Percentiles rank a stretch among this genome's conserved stretches.
These are phyloP conservation scores for Coleophoma eucalyptorum DNA, from an alignment of 2,329 filamentous ascomycete species.

Conservation along the genomic window DNA sequence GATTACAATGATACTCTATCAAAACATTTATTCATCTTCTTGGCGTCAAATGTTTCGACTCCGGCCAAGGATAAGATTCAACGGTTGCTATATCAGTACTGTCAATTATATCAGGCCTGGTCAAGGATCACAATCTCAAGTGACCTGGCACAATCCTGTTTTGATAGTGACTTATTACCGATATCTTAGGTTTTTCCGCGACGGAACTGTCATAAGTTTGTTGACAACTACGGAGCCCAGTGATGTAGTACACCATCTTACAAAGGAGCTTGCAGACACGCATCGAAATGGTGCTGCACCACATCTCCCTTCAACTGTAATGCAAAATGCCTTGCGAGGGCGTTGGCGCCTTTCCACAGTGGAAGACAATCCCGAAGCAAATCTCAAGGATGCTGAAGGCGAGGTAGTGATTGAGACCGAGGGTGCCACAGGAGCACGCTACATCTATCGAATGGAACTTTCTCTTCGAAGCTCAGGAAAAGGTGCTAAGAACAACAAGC, in stretches of 20 bases:
- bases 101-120: conserved; percentile 92
- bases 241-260: conserved; percentile 85
- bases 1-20: conserved; percentile 27
- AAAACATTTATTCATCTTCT: conserved; percentile 41
- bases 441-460: conserved; percentile 81
- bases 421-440: conserved; percentile 66
- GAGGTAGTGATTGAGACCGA: conserved; percentile 84
- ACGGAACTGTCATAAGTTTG: conserved; percentile 79
- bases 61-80: conserved; percentile 86
- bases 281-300: conserved; percentile 17
- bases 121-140: conserved; percentile 63
- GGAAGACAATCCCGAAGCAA: conserved; percentile 21
- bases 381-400: conserved; percentile 49
- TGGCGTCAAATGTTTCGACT: conserved; percentile 73
- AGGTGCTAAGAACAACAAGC: conserved; percentile 74
- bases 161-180: conserved; percentile 98
- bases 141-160: conserved; percentile 77
- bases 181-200: conserved; percentile 91
- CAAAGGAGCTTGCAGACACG: conserved; percentile 57
- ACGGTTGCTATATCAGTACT: conserved; percentile 93
- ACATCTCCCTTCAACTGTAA: conserved; percentile 46
- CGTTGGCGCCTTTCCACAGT: conserved; percentile 55
- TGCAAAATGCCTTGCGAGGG: conserved; percentile 65
- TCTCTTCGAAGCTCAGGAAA: conserved; percentile 61
- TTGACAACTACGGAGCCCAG: conserved; percentile 76